Conservation (phyloP, 2,329 filamentous ascomycete genomes). For the Thermomyces lanuginosus region DNA sequence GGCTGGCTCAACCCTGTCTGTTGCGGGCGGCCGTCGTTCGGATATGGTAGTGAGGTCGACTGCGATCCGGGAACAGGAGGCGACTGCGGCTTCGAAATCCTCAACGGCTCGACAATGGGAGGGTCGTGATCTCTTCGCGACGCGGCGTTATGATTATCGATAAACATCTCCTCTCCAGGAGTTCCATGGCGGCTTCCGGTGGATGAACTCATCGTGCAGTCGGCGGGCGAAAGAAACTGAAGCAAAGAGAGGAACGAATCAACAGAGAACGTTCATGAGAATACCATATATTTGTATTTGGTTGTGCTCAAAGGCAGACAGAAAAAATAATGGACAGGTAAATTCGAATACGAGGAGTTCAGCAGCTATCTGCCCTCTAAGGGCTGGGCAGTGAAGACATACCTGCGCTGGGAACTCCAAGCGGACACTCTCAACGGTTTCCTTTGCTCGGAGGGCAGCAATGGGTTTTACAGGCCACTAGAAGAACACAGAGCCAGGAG, state of each 20-base stretch:
- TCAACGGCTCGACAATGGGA: slow-evolving; percentile 65
- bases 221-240: neutral
- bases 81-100: slow-evolving; percentile 62
- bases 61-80: slow-evolving; percentile 21
- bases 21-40: slow-evolving; percentile 42
- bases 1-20: slow-evolving; percentile 16
- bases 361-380: too few species aligned
- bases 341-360: too few species aligned
- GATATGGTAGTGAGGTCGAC: slow-evolving; percentile 54
- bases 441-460: too few species aligned
- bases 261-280: too few species aligned
- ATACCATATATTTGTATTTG: neutral
- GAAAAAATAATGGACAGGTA: neutral
- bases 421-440: too few species aligned
- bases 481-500: too few species aligned
- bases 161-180: slow-evolving; percentile 70
- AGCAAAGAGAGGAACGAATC: too few species aligned
- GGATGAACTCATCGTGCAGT: slow-evolving; percentile 24
- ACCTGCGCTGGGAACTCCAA: too few species aligned
- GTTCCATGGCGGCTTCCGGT: slow-evolving; percentile 41
- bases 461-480: too few species aligned
- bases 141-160: slow-evolving; percentile 31
- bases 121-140: slow-evolving; percentile 38
- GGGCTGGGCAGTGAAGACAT: too few species aligned
- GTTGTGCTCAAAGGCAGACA: too few species aligned